Conservation (phyloP, 176 grass and related monocot genomes). For the Zoysia pacifica region DNA sequence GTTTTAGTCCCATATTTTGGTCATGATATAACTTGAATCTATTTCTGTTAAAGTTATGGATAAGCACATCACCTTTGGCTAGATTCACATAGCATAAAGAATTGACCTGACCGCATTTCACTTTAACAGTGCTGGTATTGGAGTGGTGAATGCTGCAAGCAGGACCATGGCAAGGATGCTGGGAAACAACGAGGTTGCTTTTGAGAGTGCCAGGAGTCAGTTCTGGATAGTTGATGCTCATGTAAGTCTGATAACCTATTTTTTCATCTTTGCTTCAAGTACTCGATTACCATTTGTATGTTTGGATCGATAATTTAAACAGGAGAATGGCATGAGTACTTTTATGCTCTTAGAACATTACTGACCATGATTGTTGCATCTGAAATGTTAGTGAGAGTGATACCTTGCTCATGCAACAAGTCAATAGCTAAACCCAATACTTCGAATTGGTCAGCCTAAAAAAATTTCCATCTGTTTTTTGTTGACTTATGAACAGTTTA, state of each 20-base stretch:
- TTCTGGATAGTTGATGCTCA: constrained; percentile 97
- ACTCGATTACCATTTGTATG: not conserved
- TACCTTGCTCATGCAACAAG: not conserved
- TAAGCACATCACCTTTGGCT: not conserved
- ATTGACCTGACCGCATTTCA: constrained; percentile 18
- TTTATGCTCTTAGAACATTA: constrained; percentile 28
- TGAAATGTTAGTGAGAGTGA: constrained; percentile 11
- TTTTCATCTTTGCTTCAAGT: not conserved
- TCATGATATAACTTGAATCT: constrained; percentile 6
- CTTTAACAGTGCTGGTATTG: constrained; percentile 88
- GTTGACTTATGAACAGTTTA: too few species aligned
- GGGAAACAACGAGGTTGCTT: constrained; percentile 85
- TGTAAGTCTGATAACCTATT: constrained; percentile 45
- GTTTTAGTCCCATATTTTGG: constrained; percentile 12
- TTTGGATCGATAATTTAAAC: constrained; percentile 18
- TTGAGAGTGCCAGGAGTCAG: constrained; percentile 94
- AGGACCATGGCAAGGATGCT: constrained; percentile 96
- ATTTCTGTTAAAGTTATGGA: not conserved
- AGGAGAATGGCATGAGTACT: not conserved
- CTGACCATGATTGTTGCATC: constrained; percentile 8
- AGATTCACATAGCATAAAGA: constrained; percentile 7
- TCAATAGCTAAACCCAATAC: too few species aligned
- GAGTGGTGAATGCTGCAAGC: constrained; percentile 94
- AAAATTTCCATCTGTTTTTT: too few species aligned
- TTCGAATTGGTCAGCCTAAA: too few species aligned